Percentiles rank a stretch among this genome's conserved stretches.
These are phyloP conservation scores for Nothophoma quercina DNA, from an alignment of 2,329 filamentous ascomycete genomes.

Conservation along the genomic window DNA sequence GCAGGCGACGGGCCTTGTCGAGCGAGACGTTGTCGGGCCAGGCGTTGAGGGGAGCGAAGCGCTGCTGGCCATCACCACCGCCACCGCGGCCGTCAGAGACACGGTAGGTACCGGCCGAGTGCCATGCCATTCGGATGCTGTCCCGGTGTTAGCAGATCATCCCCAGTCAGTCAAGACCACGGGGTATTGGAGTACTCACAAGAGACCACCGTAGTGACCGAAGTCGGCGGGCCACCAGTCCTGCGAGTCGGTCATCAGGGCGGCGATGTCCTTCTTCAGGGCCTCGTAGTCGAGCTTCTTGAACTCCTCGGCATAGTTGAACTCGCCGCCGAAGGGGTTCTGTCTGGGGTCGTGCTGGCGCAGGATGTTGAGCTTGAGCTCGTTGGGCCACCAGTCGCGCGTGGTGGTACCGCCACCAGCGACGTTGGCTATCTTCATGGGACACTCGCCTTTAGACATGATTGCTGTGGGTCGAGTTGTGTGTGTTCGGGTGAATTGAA, in stretches of 20 bases:
- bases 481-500: conserved; percentile 16
- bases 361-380: conserved; percentile 73
- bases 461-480: conserved; percentile 29
- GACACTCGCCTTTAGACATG: conserved; percentile 47
- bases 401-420: conserved; percentile 71
- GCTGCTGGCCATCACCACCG: conserved; percentile 76
- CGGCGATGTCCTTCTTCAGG: conserved; percentile 76
- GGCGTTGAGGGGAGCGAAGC: conserved; percentile 81
- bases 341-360: conserved; percentile 71
- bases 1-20: conserved; percentile 80
- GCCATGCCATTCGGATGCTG: conserved; percentile 78
- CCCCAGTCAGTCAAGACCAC: background rate
- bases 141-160: conserved; percentile 10
- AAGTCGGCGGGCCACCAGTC: conserved; percentile 85
- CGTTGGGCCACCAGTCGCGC: conserved; percentile 77
- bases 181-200: conserved; percentile 54
- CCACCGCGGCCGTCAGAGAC: conserved; percentile 78
- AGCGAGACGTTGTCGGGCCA: conserved; percentile 82
- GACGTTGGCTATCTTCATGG: conserved; percentile 44
- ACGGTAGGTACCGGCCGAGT: conserved; percentile 80
- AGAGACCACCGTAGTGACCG: conserved; percentile 81
- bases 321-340: conserved; percentile 71
- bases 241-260: conserved; percentile 78
- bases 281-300: conserved; percentile 73
- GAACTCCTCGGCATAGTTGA: conserved; percentile 77